Evolutionary conservation across 2,329 filamentous ascomycete species (phyloP).

Genomic region (Microdochium nivale): DNA sequence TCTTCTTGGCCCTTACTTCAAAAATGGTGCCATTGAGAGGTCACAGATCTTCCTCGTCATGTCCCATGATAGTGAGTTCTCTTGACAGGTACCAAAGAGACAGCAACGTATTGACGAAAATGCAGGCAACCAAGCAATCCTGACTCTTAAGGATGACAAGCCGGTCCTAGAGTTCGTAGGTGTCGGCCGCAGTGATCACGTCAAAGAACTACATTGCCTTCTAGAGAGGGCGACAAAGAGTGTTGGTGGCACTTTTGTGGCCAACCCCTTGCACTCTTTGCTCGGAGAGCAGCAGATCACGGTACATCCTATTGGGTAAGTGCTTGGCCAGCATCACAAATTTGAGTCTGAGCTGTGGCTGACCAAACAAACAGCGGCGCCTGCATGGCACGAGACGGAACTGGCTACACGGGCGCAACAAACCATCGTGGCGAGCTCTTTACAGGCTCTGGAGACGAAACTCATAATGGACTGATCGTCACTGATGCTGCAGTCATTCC

Average conservation of each 20-base stretch:
- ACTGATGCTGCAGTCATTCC: constrained; percentile 55
- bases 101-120: constrained; percentile 7
- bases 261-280: constrained; percentile 48
- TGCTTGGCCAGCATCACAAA: constrained; percentile 3
- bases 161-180: constrained; percentile 51
- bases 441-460: constrained; percentile 37
- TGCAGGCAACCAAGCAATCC: constrained; percentile 46
- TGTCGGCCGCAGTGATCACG: constrained; percentile 45
- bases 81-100: too few species aligned
- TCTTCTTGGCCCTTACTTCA: constrained; percentile 50
- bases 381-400: constrained; percentile 51
- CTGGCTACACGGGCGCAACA: constrained; percentile 46
- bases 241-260: constrained; percentile 51
- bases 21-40: constrained; percentile 44
- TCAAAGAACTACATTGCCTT: constrained; percentile 41
- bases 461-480: constrained; percentile 49
- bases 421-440: constrained; percentile 56
- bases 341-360: background rate
- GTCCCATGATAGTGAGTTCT: constrained; percentile 49
- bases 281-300: constrained; percentile 51
- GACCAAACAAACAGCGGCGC: constrained; percentile 38
- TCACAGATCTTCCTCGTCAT: constrained; percentile 60
- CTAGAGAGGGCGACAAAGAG: constrained; percentile 45
- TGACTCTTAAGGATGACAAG: constrained; percentile 51
- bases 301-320: constrained; percentile 56